These are phyloP conservation scores for Ajuga chamaepitys DNA, from an alignment of 257 asterid genomes.

Conservation along the genomic window DNA sequence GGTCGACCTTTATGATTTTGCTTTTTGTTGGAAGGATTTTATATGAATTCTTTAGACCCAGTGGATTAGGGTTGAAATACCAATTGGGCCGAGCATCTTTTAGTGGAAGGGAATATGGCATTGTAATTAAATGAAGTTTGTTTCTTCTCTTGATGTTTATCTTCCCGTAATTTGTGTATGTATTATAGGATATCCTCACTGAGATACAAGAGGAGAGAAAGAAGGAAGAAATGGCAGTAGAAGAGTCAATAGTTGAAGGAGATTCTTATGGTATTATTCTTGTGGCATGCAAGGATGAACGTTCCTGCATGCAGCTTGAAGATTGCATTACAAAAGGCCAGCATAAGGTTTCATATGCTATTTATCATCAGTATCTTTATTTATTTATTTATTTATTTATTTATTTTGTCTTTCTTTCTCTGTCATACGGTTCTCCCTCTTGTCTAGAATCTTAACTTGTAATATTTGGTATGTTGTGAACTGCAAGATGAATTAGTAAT, in stretches of 20 bases:
- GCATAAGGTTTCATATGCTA: constrained; percentile 46
- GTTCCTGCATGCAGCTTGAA: constrained; percentile 86
- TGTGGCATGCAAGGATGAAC: constrained; percentile 95
- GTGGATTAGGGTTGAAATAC: constrained; percentile 10
- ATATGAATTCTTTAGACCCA: not conserved
- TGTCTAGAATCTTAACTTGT: not conserved
- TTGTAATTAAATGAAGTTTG: not conserved
- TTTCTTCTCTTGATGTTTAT: constrained; percentile 2
- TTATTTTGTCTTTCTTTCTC: not conserved
- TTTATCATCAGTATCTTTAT: not conserved
- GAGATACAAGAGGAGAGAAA: constrained; percentile 81
- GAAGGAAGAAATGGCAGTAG: constrained; percentile 36
- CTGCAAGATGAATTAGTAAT: not conserved
- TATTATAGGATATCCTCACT: constrained; percentile 63
- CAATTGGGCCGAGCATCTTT: not conserved
- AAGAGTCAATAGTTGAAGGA: constrained; percentile 33
- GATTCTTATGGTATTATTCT: constrained; percentile 54
- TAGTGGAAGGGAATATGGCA: not conserved
- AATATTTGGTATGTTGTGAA: not conserved
- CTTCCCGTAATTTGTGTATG: constrained; percentile 8
- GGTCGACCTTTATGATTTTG: not conserved
- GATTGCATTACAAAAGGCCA: constrained; percentile 69
- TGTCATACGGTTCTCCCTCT: not conserved
- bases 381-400: no score
- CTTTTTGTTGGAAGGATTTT: not conserved